These are phyloP conservation scores for Chamaecyparis obtusa DNA, from an alignment of 75 land plant genomes.

Conservation along the genomic window DNA sequence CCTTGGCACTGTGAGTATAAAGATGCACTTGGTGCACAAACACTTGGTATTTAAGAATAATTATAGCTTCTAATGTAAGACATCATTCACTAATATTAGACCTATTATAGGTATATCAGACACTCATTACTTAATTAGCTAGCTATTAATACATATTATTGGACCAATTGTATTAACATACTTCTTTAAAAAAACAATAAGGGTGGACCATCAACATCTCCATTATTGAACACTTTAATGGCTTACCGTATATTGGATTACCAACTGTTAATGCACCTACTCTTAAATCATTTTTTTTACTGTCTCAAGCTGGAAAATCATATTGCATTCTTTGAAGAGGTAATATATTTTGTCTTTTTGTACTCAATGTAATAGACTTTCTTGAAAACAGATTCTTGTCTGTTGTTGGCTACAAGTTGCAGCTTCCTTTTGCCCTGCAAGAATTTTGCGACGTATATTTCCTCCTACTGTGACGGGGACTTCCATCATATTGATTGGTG, in stretches of 20 bases:
- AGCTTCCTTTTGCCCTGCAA: constrained; percentile 29
- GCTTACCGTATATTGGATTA: not conserved
- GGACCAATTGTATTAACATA: not conserved
- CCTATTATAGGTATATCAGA: not conserved
- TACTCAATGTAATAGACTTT: not conserved
- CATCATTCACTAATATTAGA: not conserved
- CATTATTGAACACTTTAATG: not conserved
- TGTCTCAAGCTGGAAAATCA: not conserved
- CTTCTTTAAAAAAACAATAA: not conserved
- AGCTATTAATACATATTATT: not conserved
- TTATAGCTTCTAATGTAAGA: not conserved
- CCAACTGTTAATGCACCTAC: not conserved
- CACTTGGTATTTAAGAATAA: not conserved
- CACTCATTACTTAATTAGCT: not conserved
- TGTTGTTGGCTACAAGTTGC: constrained; percentile 32
- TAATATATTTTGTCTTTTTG: not conserved
- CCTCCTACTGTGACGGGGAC: constrained; percentile 44
- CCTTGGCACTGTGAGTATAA: constrained; percentile 33
- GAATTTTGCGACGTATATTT: constrained; percentile 23
- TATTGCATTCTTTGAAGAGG: not conserved
- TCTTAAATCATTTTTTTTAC: not conserved
- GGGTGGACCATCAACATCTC: not conserved
- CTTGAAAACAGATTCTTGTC: constrained; percentile 21
- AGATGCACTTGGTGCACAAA: not conserved
- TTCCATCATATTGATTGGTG: constrained; percentile 32